A percentile compares a stretch with the other conserved stretches of the same genome.
Conservation (phyloP, 2,329 filamentous ascomycete species). For the Xylariaceae sp. region DNA sequence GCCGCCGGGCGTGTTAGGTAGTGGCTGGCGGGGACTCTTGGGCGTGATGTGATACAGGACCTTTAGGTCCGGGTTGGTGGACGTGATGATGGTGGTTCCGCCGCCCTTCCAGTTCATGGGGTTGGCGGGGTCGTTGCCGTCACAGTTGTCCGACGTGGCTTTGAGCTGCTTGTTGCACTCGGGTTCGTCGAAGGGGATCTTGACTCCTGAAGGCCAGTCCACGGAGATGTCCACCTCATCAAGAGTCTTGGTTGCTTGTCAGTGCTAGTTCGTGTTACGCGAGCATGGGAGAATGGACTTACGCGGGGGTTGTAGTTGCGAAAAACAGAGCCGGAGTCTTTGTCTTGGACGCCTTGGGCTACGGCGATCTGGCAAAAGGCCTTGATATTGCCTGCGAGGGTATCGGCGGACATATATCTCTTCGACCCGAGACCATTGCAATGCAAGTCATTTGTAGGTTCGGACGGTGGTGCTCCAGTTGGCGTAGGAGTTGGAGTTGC, state of each 20-base stretch:
- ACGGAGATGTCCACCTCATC: conserved; percentile 15
- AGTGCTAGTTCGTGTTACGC: conserved; percentile 11
- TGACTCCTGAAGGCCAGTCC: conserved; percentile 13
- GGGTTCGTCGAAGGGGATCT: conserved; percentile 11
- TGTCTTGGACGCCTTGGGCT: conserved; percentile 13
- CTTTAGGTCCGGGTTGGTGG: conserved; percentile 13
- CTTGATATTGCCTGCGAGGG: conserved; percentile 9
- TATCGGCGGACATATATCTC: conserved; percentile 9
- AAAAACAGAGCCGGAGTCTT: conserved; percentile 7
- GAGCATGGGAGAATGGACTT: conserved; percentile 14
- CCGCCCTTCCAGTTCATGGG: conserved; percentile 15
- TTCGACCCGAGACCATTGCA: conserved; percentile 12
- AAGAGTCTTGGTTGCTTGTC: conserved; percentile 15
- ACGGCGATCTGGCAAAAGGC: conserved; percentile 9
- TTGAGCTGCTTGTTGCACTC: conserved; percentile 14
- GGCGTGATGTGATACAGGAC: conserved; percentile 8
- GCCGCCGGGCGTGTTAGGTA: conserved; percentile 10
- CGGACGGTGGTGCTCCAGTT: conserved; percentile 7
- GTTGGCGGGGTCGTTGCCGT: conserved; percentile 17
- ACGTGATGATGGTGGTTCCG: conserved; percentile 15
- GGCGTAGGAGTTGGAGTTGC: conserved; percentile 12
- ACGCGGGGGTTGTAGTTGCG: conserved; percentile 7
- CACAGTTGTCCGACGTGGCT: conserved; percentile 14
- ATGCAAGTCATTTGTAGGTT: conserved; percentile 12
- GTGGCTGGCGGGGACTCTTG: conserved; percentile 5